Percentiles rank a stretch among this genome's conserved stretches.
Conservation (phyloP, 139 green algal genomes). For the Pseudopediastrum boryanum region DNA sequence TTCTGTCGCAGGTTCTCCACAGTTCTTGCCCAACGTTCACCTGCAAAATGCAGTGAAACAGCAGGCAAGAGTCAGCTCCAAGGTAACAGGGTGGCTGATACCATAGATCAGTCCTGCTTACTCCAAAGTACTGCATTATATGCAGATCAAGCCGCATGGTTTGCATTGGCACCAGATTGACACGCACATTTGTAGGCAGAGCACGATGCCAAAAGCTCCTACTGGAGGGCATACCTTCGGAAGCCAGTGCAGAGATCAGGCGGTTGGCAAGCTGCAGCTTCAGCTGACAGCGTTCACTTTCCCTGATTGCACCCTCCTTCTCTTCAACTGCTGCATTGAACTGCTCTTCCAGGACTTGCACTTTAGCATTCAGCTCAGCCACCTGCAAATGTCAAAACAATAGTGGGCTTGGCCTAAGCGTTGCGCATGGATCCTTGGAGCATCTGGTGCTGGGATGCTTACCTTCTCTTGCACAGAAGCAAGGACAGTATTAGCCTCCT, state of each 20-base stretch:
- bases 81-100: too few species aligned
- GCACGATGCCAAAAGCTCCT: neutral
- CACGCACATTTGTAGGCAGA: neutral
- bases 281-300: conserved; percentile 76
- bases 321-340: conserved; percentile 81
- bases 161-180: neutral
- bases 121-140: too few species aligned
- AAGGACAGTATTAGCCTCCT: conserved; percentile 73
- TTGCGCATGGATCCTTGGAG: too few species aligned
- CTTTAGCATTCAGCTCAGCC: conserved; percentile 75
- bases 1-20: conserved; percentile 76
- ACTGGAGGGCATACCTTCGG: conserved; percentile 51
- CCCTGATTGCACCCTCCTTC: conserved; percentile 81
- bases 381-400: conserved; percentile 49
- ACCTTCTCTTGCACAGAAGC: conserved; percentile 60
- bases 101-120: too few species aligned
- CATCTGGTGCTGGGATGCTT: neutral
- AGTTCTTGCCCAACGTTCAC: conserved; percentile 78
- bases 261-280: conserved; percentile 86
- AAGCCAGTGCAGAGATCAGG: conserved; percentile 85
- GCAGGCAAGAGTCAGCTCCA: too few species aligned
- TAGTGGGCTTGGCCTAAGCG: too few species aligned
- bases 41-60: neutral
- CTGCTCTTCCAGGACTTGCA: conserved; percentile 78
- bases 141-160: neutral